Percentiles rank a stretch among this genome's conserved stretches.
phyloP scores from a whole-genome alignment of 179 eudicot genomes.

The Heliamphora pulchella region DNA sequence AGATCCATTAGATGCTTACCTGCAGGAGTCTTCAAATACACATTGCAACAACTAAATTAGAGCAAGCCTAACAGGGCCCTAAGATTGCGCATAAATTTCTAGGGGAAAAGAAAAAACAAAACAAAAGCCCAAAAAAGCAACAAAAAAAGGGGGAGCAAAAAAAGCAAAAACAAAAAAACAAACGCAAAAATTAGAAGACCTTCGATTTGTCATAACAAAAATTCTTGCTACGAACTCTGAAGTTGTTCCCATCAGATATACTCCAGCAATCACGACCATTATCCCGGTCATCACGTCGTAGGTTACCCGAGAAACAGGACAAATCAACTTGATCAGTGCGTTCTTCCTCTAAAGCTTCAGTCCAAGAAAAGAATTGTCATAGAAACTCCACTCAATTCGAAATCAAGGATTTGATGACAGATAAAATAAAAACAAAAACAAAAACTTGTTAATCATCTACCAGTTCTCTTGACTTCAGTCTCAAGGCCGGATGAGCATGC shows the following conservation, averaged over 20 bases:
- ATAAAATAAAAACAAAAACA: constrained; percentile 1
- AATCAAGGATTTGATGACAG: background rate
- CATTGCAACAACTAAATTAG: constrained; percentile 17
- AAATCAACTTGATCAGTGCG: constrained; percentile 60
- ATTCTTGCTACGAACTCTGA: constrained; percentile 84
- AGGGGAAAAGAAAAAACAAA: too few species aligned
- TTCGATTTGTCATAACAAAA: constrained; percentile 80
- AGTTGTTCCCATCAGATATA: constrained; percentile 88
- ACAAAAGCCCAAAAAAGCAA: too few species aligned
- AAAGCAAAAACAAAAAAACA: background rate
- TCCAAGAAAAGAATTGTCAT: constrained; percentile 19
- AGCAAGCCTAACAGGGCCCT: constrained; percentile 13
- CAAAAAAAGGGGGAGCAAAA: too few species aligned
- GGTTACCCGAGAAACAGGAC: constrained; percentile 79
- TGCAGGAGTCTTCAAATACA: constrained; percentile 46
- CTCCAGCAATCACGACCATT: constrained; percentile 91
- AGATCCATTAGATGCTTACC: constrained; percentile 96
- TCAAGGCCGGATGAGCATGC: constrained; percentile 41
- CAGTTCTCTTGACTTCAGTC: constrained; percentile 55
- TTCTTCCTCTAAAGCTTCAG: constrained; percentile 63
- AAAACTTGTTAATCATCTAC: constrained; percentile 25
- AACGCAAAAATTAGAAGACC: constrained; percentile 25
- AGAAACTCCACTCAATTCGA: constrained; percentile 11
- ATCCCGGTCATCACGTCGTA: constrained; percentile 68
- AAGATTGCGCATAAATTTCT: background rate